Evolutionary conservation across 805 yeast species (phyloP), one percentile per base, ranked within the genome.

Genomic region (Schwanniomyces sp.): DNA sequence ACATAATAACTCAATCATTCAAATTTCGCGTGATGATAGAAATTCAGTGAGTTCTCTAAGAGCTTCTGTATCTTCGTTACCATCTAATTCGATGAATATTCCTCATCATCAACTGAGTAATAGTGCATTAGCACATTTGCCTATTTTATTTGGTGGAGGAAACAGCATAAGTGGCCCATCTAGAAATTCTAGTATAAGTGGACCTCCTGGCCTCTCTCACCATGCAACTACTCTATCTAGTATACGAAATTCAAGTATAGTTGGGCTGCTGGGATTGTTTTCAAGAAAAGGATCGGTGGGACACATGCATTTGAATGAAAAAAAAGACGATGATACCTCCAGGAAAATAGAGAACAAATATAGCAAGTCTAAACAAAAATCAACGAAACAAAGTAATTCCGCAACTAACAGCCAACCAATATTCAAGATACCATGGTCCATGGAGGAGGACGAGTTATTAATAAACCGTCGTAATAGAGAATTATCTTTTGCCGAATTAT

Each of bases 361-460:
- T 29, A 41, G 17, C 10, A 45, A 34, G 18, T 39, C 47, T 28
- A 46, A 44, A 28, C 38, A 24, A 3, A 53, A 50, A 45, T 14
- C 41, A 25, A 26, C 40, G 26, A 40, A 40, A 10, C 26, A 38
- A n/a, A 30, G 45, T 11, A 39, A 38, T 12, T 24, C 43, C 4
- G 28, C 45, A 47, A 14, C 21, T 16, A 41, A 50, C 25, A 40
- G 48, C 14, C 57, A 53, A 17, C 54, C 60, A 16, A 49, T 55
- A 12, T 52, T 64, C 32, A 62, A 62, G 39, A 63, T 73, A 34
- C 75, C 79, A 1, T 79, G 83, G 83, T 66, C 79, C 2, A 66
- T 70, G 56, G 94, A 87, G 44, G 96, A 89, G 64, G 96, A 89
- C 64, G 86, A 84, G 51, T 63, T 89, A 34, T 56, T 81, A 38